phyloP scores from a whole-genome alignment of 2,329 filamentous ascomycete species.

The Paradendryphiella salina region DNA sequence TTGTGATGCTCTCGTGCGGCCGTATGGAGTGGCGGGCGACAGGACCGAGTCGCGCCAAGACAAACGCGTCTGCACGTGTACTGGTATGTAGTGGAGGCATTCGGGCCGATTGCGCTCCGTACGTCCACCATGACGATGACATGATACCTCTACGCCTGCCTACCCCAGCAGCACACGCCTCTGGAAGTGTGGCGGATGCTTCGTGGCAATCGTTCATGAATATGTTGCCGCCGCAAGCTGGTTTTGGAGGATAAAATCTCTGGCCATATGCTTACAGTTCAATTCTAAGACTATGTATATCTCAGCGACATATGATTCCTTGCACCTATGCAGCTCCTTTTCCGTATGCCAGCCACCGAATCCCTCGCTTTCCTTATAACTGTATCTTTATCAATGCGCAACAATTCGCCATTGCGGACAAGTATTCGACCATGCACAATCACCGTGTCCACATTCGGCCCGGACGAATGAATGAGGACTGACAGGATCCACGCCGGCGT shows the following conservation, averaged over 20 bases:
- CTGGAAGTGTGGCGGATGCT: background rate
- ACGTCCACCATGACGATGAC: conserved; percentile 4
- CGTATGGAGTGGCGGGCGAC: conserved; percentile 3
- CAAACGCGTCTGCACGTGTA: conserved; percentile 14
- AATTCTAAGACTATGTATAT: conserved; percentile 13
- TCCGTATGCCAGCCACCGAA: conserved; percentile 18
- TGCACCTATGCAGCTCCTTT: conserved; percentile 23
- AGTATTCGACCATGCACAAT: conserved; percentile 25
- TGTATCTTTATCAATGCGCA: conserved; percentile 12
- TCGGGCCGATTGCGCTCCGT: background rate
- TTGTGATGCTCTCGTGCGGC: background rate
- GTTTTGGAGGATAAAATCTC: conserved; percentile 14
- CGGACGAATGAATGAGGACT: conserved; percentile 19
- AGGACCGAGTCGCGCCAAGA: conserved; percentile 9
- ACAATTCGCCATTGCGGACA: conserved; percentile 15
- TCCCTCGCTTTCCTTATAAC: conserved; percentile 15
- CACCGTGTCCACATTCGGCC: conserved; percentile 21
- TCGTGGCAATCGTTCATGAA: conserved; percentile 9
- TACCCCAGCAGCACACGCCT: background rate
- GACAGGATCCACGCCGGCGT: conserved; percentile 42
- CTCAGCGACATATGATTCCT: conserved; percentile 34
- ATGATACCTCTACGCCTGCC: conserved; percentile 9
- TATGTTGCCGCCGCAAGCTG: conserved; percentile 14
- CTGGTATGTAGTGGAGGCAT: background rate
- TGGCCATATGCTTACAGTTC: conserved; percentile 15